These are phyloP conservation scores for Cardiospermum halicacabum DNA, from an alignment of 345 rosid species.

Conservation along the genomic window DNA sequence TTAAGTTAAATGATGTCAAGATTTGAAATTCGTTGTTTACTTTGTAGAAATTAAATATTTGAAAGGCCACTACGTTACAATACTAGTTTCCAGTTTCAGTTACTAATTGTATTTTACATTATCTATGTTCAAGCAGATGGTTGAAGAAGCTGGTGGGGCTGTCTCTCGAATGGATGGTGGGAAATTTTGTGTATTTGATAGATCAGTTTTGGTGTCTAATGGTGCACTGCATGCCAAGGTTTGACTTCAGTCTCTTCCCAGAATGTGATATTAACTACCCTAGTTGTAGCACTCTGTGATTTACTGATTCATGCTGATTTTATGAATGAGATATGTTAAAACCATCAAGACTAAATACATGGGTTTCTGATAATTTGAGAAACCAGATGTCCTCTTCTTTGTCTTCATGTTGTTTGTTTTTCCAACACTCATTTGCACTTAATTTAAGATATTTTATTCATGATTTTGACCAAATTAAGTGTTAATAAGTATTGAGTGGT, in stretches of 20 bases:
- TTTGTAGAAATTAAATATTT: not conserved
- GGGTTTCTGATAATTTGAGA: too few relatives aligned
- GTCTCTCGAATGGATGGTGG: conserved; percentile 88
- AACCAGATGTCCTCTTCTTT: too few relatives aligned
- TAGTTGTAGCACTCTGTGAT: too few relatives aligned
- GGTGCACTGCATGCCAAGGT: conserved; percentile 87
- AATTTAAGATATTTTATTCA: too few relatives aligned
- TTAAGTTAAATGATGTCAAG: not conserved
- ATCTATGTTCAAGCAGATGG: conserved; percentile 48
- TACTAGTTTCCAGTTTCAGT: conserved; percentile 6
- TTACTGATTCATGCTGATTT: too few relatives aligned
- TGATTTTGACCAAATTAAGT: too few relatives aligned
- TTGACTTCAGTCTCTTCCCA: conserved; percentile 2
- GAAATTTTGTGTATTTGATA: conserved; percentile 78
- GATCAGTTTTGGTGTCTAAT: conserved; percentile 90
- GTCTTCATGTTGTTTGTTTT: too few relatives aligned
- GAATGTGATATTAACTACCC: not conserved
- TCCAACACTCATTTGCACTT: too few relatives aligned
- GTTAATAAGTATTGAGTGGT: too few relatives aligned
- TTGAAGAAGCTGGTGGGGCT: conserved; percentile 94
- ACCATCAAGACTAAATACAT: too few relatives aligned
- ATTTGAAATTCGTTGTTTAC: not conserved
- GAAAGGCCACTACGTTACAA: not conserved
- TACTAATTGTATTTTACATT: conserved; percentile 1
- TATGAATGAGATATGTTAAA: too few relatives aligned